A percentile compares a stretch with the other conserved stretches of the same genome.
phyloP scores from a whole-genome alignment of 495 filamentous ascomycete species.

The Hyaloscypha bicolor region DNA sequence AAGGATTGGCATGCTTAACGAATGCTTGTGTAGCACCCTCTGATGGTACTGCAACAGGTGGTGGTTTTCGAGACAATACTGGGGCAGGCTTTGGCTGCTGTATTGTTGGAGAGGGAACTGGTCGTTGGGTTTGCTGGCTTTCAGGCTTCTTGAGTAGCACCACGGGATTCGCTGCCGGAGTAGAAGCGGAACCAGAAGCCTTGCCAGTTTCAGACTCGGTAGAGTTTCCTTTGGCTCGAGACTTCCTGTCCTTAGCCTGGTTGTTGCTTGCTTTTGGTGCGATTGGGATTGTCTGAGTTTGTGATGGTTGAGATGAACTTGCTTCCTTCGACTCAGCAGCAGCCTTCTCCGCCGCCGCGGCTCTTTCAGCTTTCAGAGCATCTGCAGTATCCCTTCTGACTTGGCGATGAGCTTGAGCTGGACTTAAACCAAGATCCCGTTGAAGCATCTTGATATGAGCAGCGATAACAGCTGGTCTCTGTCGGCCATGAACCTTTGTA shows the following conservation, averaged over 20 bases:
- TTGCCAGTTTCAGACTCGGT: constrained; percentile 14
- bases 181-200: constrained; percentile 28
- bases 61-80: constrained; percentile 26
- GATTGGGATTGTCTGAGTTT: constrained; percentile 35
- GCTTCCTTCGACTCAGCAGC: constrained; percentile 45
- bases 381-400: constrained; percentile 55
- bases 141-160: constrained; percentile 34
- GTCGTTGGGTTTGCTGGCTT: constrained; percentile 34
- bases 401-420: constrained; percentile 57
- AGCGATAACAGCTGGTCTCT: constrained; percentile 67
- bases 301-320: constrained; percentile 29
- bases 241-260: constrained; percentile 19
- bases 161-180: constrained; percentile 26
- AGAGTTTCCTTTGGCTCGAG: constrained; percentile 21
- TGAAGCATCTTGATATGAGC: constrained; percentile 85
- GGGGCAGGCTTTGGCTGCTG: constrained; percentile 32
- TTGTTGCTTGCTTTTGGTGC: constrained; percentile 26
- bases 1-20: constrained; percentile 88
- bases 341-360: constrained; percentile 28
- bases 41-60: constrained; percentile 33
- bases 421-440: constrained; percentile 83
- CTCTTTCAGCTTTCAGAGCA: constrained; percentile 37
- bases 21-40: constrained; percentile 78
- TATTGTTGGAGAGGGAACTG: constrained; percentile 28
- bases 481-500: constrained; percentile 46